phyloP scores from a whole-genome alignment of 1,284 basidiomycete species.

The Sphagnurus paluster region DNA sequence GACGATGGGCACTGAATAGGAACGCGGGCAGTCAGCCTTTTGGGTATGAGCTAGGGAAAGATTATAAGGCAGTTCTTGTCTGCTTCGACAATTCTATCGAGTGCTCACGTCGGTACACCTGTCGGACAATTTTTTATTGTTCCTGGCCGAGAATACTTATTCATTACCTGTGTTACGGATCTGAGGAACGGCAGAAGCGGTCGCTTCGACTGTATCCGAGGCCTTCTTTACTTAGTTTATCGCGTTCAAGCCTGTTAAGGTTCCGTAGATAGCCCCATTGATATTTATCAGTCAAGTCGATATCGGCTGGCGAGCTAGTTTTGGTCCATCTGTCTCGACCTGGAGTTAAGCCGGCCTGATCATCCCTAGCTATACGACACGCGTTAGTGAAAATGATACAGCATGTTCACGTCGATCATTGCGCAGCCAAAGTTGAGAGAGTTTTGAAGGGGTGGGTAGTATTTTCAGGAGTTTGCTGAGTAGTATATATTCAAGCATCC shows the following conservation, averaged over 20 bases:
- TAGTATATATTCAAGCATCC: too few relatives aligned
- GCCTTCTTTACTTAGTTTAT: constrained; percentile 18
- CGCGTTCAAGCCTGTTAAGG: constrained; percentile 3
- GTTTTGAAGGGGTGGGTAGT: too few relatives aligned
- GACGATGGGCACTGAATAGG: constrained; percentile 7
- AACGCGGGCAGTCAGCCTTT: constrained; percentile 11
- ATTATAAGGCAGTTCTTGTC: constrained; percentile 19
- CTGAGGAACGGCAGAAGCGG: constrained; percentile 20
- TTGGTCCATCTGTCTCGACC: not conserved
- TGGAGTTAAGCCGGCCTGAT: constrained; percentile 2
- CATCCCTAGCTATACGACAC: too few relatives aligned
- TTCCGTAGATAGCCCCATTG: constrained; percentile 10
- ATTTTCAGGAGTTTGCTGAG: too few relatives aligned
- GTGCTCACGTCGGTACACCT: constrained; percentile 18
- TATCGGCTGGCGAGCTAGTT: not conserved
- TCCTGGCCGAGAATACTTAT: constrained; percentile 28
- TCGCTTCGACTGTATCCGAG: constrained; percentile 18
- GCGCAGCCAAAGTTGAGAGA: too few relatives aligned
- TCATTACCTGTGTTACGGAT: constrained; percentile 19
- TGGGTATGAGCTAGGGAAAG: constrained; percentile 8
- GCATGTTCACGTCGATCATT: too few relatives aligned
- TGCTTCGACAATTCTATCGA: constrained; percentile 15
- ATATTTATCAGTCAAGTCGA: not conserved
- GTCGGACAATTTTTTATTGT: constrained; percentile 26
- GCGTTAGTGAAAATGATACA: too few relatives aligned